Evolutionary conservation across 805 yeast genomes (phyloP).

Genomic region (Candida caryicola): DNA sequence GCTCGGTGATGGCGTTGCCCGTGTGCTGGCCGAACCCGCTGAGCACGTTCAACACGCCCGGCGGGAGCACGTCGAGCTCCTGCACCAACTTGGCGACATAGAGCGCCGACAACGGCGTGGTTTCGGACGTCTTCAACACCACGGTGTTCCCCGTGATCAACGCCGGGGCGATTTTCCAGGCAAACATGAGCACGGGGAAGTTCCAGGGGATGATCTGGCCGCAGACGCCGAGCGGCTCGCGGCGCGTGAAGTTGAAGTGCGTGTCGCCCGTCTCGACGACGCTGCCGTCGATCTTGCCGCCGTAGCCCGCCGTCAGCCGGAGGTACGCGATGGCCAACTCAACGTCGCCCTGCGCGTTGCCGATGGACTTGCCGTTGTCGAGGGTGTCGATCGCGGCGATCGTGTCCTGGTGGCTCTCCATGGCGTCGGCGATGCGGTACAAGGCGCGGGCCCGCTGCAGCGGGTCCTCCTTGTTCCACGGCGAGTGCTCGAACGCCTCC

Average conservation of each 20-base stretch:
- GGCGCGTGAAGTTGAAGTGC: constrained; percentile 62
- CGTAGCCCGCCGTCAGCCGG: constrained; percentile 59
- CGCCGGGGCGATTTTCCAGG: constrained; percentile 83
- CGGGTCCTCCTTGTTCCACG: constrained; percentile 71
- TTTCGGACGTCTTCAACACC: constrained; percentile 69
- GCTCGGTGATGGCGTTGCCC: constrained; percentile 64
- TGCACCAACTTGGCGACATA: constrained; percentile 54
- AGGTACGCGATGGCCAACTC: constrained; percentile 43
- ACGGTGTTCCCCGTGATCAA: constrained; percentile 74
- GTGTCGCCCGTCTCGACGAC: constrained; percentile 41
- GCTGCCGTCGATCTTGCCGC: constrained; percentile 52
- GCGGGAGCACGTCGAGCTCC: constrained; percentile 73
- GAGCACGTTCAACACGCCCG: constrained; percentile 70
- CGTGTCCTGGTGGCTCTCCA: constrained; percentile 51
- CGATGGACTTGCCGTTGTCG: constrained; percentile 47
- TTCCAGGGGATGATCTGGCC: constrained; percentile 74
- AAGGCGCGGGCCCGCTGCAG: constrained; percentile 59
- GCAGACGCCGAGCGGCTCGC: constrained; percentile 64
- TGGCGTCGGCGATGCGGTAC: constrained; percentile 68
- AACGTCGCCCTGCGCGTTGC: constrained; percentile 49
- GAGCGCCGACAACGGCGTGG: constrained; percentile 69
- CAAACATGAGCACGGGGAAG: constrained; percentile 66
- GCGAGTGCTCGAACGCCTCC: constrained; percentile 58
- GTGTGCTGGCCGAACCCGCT: constrained; percentile 68
- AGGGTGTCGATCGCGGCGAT: constrained; percentile 55